Conservation (phyloP, 306 rosid genomes). For the Vigna unguiculata region DNA sequence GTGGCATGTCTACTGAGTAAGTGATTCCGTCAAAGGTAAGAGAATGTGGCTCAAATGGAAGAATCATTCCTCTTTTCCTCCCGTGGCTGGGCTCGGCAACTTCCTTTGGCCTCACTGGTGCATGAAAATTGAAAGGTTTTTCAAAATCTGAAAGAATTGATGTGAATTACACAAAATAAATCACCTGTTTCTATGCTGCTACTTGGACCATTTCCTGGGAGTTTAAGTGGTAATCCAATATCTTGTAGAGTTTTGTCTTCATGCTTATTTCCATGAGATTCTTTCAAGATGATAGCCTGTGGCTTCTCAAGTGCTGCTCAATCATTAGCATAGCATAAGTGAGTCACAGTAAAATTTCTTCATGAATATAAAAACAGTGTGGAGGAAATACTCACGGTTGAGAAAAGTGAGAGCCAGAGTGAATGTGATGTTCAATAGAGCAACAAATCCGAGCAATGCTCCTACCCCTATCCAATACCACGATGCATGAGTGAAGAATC, state of each 20-base stretch:
- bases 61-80: constrained; percentile 72
- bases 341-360: neutral
- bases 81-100: constrained; percentile 23
- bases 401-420: constrained; percentile 61
- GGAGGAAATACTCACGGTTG: constrained; percentile 53
- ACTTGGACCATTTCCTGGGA: constrained; percentile 19
- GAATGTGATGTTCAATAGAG: constrained; percentile 58
- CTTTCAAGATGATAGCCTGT: constrained; percentile 49
- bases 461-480: constrained; percentile 84
- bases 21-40: constrained; percentile 64
- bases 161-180: neutral
- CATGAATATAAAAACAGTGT: neutral
- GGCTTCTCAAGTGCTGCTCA: constrained; percentile 61
- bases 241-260: constrained; percentile 21
- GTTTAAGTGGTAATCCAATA: constrained; percentile 27
- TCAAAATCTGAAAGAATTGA: neutral
- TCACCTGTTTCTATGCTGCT: constrained; percentile 31
- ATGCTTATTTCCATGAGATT: constrained; percentile 35
- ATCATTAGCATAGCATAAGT: constrained; percentile 9
- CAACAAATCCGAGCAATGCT: constrained; percentile 59
- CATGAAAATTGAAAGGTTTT: constrained; percentile 9
- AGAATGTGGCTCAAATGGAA: constrained; percentile 80
- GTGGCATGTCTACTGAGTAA: constrained; percentile 83
- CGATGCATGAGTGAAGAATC: constrained; percentile 59
- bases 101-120: constrained; percentile 26